phyloP scores from a whole-genome alignment of 2,329 filamentous ascomycete species.

The Thelonectria discophora region DNA sequence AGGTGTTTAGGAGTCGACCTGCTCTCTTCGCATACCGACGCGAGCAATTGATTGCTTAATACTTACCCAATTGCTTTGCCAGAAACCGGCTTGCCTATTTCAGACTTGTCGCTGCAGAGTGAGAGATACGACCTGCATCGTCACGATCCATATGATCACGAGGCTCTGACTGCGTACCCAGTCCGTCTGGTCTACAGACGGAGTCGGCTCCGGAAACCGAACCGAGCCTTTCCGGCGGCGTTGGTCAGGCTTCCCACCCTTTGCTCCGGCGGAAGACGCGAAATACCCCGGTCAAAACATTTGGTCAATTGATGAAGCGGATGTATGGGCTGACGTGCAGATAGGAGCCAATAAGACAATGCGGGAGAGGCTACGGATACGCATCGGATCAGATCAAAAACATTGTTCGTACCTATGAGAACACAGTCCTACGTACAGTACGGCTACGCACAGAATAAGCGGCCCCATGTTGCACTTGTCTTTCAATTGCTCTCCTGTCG shows the following conservation, averaged over 20 bases:
- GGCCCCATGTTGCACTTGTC: neutral
- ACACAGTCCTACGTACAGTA: neutral
- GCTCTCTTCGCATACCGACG: no score
- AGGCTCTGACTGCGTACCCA: slow-evolving; percentile 3
- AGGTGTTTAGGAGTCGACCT: neutral
- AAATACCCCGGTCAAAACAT: neutral
- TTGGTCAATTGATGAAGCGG: neutral
- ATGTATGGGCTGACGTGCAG: neutral
- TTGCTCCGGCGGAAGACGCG: slow-evolving; percentile 4
- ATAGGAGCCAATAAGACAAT: no score
- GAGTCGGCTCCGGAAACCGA: slow-evolving; percentile 34
- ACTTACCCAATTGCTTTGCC: neutral
- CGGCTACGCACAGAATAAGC: neutral
- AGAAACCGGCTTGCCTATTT: neutral
- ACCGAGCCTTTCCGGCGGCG: slow-evolving; percentile 38
- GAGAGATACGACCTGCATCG: no score
- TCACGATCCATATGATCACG: no score
- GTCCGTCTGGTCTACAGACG: neutral
- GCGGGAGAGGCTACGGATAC: neutral
- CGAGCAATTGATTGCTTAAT: neutral
- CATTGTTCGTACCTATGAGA: neutral
- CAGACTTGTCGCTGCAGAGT: neutral
- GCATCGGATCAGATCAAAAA: neutral
- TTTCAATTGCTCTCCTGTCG: neutral
- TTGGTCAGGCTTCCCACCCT: neutral